These are phyloP conservation scores for Ganoderma sinense DNA, from an alignment of 1,284 basidiomycete genomes.

Conservation along the genomic window DNA sequence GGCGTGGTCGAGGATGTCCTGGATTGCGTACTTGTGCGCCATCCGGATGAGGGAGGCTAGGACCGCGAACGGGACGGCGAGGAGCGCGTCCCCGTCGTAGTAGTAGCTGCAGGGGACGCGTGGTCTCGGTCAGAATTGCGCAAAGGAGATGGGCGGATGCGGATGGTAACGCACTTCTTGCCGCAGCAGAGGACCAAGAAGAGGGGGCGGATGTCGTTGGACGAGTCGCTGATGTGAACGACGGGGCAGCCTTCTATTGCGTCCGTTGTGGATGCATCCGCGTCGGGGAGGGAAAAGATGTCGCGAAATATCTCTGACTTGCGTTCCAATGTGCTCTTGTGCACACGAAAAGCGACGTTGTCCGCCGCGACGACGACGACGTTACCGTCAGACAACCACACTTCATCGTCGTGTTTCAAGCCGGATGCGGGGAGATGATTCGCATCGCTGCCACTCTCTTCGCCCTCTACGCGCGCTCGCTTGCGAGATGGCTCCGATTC, in stretches of 20 bases:
- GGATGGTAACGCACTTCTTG: slow-evolving; percentile 17
- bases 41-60: slow-evolving; percentile 22
- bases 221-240: slow-evolving; percentile 24
- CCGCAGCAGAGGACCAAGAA: slow-evolving; percentile 20
- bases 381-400: slow-evolving; percentile 19
- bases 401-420: background rate
- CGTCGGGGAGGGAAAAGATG: slow-evolving; percentile 25
- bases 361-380: slow-evolving; percentile 15
- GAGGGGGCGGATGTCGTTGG: slow-evolving; percentile 23
- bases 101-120: slow-evolving; percentile 14
- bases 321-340: slow-evolving; percentile 25
- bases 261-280: slow-evolving; percentile 10
- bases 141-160: too few species aligned
- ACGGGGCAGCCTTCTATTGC: slow-evolving; percentile 25
- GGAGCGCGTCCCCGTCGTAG: slow-evolving; percentile 6
- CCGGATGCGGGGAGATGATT: too few species aligned
- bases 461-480: background rate
- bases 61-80: background rate
- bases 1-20: slow-evolving; percentile 15
- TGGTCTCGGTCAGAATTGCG: background rate
- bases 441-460: too few species aligned
- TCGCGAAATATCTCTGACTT: slow-evolving; percentile 29
- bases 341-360: slow-evolving; percentile 21
- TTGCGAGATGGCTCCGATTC: background rate
- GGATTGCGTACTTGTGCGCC: slow-evolving; percentile 26